These are phyloP conservation scores for Rhizophora mangle DNA, from an alignment of 345 rosid species.

Conservation along the genomic window DNA sequence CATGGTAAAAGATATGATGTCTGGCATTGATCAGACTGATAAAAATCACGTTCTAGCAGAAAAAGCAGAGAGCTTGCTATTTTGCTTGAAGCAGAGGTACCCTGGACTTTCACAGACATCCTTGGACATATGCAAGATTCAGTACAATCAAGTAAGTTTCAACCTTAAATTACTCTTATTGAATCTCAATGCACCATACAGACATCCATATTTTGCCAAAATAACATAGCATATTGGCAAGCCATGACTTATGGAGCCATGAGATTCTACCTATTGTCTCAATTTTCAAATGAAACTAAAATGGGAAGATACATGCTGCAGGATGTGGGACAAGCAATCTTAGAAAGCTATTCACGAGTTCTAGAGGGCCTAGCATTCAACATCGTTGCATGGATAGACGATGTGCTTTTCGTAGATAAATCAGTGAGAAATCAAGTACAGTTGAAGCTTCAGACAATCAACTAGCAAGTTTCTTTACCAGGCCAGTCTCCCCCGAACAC, in stretches of 20 bases:
- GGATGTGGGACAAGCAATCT: constrained; percentile 87
- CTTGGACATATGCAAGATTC: constrained; percentile 91
- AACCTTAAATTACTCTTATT: neutral
- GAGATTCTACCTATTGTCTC: no score
- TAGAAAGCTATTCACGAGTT: constrained; percentile 92
- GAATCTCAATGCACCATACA: neutral
- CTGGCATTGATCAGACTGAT: constrained; percentile 56
- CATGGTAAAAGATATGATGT: constrained; percentile 75
- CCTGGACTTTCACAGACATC: constrained; percentile 91
- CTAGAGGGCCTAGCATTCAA: constrained; percentile 90
- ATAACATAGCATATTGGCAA: no score
- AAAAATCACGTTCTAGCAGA: constrained; percentile 74
- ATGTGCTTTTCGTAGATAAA: constrained; percentile 63
- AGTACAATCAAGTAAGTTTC: constrained; percentile 59
- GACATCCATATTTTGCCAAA: neutral
- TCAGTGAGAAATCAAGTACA: constrained; percentile 43
- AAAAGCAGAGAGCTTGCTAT: constrained; percentile 77
- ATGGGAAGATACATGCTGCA: constrained; percentile 24
- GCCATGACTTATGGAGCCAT: no score
- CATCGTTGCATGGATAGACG: constrained; percentile 84
- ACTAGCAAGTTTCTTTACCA: constrained; percentile 15
- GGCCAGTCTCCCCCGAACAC: neutral
- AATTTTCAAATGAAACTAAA: neutral
- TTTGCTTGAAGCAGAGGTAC: constrained; percentile 78
- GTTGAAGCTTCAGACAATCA: neutral